These are phyloP conservation scores for Debaryomycetaceae sp. DNA, from an alignment of 1,139 yeast genomes.

Conservation along the genomic window DNA sequence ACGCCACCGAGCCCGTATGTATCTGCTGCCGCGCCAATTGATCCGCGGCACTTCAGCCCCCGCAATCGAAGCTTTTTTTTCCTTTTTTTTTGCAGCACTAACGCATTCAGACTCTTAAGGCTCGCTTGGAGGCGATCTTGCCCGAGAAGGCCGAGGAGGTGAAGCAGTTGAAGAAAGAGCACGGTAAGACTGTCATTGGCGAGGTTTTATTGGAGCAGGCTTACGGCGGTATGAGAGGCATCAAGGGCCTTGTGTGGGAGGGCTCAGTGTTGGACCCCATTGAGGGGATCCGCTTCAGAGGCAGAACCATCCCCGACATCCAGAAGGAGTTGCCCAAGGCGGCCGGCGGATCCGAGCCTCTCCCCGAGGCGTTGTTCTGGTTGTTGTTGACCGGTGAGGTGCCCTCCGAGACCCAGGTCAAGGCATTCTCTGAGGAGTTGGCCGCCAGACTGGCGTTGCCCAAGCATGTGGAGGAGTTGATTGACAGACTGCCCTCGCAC, in stretches of 20 bases:
- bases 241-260: conserved; percentile 98
- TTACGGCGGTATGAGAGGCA: conserved; percentile 99
- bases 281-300: conserved; percentile 98
- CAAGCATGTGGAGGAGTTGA: conserved; percentile 75
- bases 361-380: conserved; percentile 94
- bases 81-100: background rate
- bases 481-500: conserved; percentile 78
- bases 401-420: conserved; percentile 74
- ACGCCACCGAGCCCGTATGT: conserved; percentile 55
- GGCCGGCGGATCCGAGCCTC: conserved; percentile 78
- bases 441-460: conserved; percentile 86
- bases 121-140: conserved; percentile 86
- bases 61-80: background rate
- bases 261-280: conserved; percentile 97
- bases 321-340: conserved; percentile 91
- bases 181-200: conserved; percentile 89
- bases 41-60: background rate
- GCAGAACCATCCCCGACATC: conserved; percentile 94
- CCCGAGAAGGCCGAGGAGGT: conserved; percentile 92
- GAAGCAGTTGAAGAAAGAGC: conserved; percentile 81
- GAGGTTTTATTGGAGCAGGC: conserved; percentile 95
- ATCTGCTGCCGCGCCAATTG: background rate
- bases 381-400: conserved; percentile 85
- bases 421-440: conserved; percentile 72
- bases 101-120: conserved; percentile 60